phyloP scores from a whole-genome alignment of 169 alveolate species.

The Cryptosporidium sp. region DNA sequence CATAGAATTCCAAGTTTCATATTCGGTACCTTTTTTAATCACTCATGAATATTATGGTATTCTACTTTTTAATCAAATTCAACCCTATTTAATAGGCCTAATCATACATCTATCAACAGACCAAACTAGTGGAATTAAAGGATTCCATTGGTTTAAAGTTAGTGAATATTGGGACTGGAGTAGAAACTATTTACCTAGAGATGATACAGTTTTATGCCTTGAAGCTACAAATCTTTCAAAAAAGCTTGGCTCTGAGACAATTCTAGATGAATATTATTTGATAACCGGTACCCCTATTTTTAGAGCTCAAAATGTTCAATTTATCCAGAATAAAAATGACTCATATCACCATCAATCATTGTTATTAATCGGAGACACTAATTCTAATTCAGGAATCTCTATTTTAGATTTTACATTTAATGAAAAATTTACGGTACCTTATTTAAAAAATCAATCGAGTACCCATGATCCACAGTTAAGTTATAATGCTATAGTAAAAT shows the following conservation, averaged over 20 bases:
- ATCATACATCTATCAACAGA: slow-evolving; percentile 16
- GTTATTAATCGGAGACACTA: slow-evolving; percentile 21
- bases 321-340: not conserved
- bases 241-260: not conserved
- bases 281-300: slow-evolving; percentile 23
- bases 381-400: slow-evolving; percentile 63
- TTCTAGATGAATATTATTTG: slow-evolving; percentile 29
- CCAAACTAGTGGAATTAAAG: slow-evolving; percentile 25
- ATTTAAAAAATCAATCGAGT: not conserved
- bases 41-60: slow-evolving; percentile 50
- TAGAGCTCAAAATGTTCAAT: slow-evolving; percentile 17
- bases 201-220: not conserved
- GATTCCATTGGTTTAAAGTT: slow-evolving; percentile 39
- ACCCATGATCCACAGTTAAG: slow-evolving; percentile 2
- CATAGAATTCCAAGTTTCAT: slow-evolving; percentile 19
- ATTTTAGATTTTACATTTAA: slow-evolving; percentile 4
- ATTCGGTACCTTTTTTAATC: slow-evolving; percentile 36
- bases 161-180: slow-evolving; percentile 72
- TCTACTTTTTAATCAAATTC: slow-evolving; percentile 25
- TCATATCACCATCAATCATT: not conserved
- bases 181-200: not conserved
- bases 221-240: not conserved
- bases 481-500: slow-evolving; percentile 2
- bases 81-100: slow-evolving; percentile 40
- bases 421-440: slow-evolving; percentile 1